These are phyloP conservation scores for Hortaea werneckii DNA, from an alignment of 2,329 filamentous ascomycete genomes.

Conservation along the genomic window DNA sequence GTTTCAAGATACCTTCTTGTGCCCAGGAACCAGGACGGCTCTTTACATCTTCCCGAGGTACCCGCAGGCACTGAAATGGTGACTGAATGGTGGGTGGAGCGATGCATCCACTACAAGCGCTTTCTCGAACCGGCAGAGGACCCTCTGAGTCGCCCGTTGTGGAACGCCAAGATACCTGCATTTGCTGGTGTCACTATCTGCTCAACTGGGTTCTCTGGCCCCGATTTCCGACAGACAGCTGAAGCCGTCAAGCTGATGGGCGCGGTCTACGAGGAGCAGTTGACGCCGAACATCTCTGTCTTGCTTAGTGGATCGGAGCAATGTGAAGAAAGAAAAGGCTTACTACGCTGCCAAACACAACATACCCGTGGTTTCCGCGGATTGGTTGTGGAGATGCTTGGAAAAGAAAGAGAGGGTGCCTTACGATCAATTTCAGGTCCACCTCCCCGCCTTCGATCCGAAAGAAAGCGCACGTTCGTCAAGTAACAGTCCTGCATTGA, in stretches of 20 bases:
- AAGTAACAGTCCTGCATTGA: slow-evolving; percentile 3
- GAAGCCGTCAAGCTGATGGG: slow-evolving; percentile 62
- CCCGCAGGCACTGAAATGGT: slow-evolving; percentile 39
- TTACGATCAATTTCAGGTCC: slow-evolving; percentile 29
- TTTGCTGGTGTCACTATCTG: slow-evolving; percentile 32
- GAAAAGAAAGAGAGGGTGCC: slow-evolving; percentile 39
- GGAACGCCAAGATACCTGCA: slow-evolving; percentile 35
- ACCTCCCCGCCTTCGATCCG: slow-evolving; percentile 12
- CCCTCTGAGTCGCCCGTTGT: slow-evolving; percentile 67
- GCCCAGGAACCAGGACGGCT: slow-evolving; percentile 24
- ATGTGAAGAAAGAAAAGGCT: slow-evolving; percentile 60
- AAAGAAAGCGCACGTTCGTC: background rate
- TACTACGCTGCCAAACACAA: slow-evolving; percentile 63
- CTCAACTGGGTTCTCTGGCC: slow-evolving; percentile 71
- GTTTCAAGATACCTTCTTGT: slow-evolving; percentile 18
- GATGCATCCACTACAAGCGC: slow-evolving; percentile 66
- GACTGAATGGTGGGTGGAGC: slow-evolving; percentile 90
- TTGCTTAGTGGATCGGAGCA: slow-evolving; percentile 51
- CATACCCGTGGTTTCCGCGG: slow-evolving; percentile 68
- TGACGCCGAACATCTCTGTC: slow-evolving; percentile 62
- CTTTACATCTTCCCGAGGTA: slow-evolving; percentile 12
- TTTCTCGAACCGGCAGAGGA: slow-evolving; percentile 61
- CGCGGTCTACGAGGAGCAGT: slow-evolving; percentile 67
- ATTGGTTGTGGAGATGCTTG: slow-evolving; percentile 82
- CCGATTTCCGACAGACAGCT: slow-evolving; percentile 76